A percentile compares a stretch with the other conserved stretches of the same genome.
Evolutionary conservation across 1,284 basidiomycete species (phyloP).

Genomic region (Malassezia caprae): DNA sequence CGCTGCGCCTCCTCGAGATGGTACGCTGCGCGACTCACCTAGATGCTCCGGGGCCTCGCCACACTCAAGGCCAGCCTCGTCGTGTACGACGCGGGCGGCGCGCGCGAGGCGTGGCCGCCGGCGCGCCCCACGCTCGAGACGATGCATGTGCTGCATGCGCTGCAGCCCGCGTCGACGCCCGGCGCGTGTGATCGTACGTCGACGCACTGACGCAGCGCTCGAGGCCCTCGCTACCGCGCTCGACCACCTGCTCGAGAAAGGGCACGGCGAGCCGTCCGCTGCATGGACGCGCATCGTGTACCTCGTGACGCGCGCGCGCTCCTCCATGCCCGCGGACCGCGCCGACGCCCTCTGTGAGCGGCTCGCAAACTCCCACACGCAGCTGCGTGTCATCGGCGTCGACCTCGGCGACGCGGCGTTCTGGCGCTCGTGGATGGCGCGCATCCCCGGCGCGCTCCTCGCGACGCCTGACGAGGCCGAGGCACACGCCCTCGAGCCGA

Average conservation of each 20-base stretch:
- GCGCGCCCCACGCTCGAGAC: slow-evolving; percentile 13
- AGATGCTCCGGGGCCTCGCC: slow-evolving; percentile 14
- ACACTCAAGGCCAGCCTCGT: slow-evolving; percentile 13
- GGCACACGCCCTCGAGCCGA: slow-evolving; percentile 25
- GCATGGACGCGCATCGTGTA: slow-evolving; percentile 16
- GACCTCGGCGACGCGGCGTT: slow-evolving; percentile 50
- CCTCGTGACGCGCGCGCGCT: slow-evolving; percentile 2
- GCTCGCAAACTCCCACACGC: background rate
- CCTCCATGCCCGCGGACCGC: background rate
- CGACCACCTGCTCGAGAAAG: background rate
- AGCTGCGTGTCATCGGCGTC: slow-evolving; percentile 9
- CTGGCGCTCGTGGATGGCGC: slow-evolving; percentile 56
- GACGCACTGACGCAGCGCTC: background rate
- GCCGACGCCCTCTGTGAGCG: background rate
- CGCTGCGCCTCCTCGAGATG: slow-evolving; percentile 14
- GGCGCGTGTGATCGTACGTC: slow-evolving; percentile 9
- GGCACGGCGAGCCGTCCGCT: slow-evolving; percentile 6
- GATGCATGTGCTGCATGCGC: background rate
- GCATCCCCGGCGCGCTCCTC: slow-evolving; percentile 52
- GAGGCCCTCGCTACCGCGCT: slow-evolving; percentile 4
- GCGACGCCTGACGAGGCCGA: slow-evolving; percentile 43
- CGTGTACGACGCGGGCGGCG: slow-evolving; percentile 5
- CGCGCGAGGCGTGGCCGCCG: slow-evolving; percentile 5
- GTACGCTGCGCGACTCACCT: slow-evolving; percentile 1
- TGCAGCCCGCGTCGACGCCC: background rate